These are phyloP conservation scores for Zelonia costaricensis DNA, from an alignment of 208 protist species.

Conservation along the genomic window DNA sequence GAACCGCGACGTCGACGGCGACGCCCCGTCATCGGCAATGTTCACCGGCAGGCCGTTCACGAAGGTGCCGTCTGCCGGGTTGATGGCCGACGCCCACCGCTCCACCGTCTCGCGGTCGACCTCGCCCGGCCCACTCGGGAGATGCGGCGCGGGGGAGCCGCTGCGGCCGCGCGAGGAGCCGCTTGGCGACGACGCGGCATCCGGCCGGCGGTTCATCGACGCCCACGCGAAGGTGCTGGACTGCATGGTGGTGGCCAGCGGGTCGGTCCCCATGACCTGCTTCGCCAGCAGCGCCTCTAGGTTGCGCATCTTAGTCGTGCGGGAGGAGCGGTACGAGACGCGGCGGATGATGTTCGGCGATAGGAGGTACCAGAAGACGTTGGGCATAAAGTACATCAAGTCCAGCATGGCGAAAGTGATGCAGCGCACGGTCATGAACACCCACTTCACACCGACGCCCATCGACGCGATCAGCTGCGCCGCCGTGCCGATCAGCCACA, in stretches of 20 bases:
- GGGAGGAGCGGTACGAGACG: slow-evolving; percentile 76
- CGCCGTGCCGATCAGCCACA: slow-evolving; percentile 56
- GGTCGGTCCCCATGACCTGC: not conserved
- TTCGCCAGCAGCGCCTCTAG: slow-evolving; percentile 41
- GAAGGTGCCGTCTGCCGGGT: slow-evolving; percentile 63
- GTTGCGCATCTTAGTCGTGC: slow-evolving; percentile 55
- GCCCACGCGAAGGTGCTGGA: not conserved
- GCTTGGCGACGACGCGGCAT: not conserved
- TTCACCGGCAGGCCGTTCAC: slow-evolving; percentile 48
- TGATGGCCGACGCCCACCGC: slow-evolving; percentile 40
- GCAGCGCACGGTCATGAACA: slow-evolving; percentile 69
- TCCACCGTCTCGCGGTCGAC: slow-evolving; percentile 29
- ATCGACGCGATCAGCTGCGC: slow-evolving; percentile 71
- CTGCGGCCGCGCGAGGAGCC: not conserved
- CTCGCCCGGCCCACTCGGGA: not conserved
- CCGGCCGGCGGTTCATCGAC: not conserved
- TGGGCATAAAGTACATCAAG: slow-evolving; percentile 61
- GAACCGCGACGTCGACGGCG: not conserved
- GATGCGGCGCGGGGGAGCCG: not conserved
- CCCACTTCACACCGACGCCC: slow-evolving; percentile 79
- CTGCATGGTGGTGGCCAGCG: not conserved
- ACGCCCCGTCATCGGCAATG: slow-evolving; percentile 1
- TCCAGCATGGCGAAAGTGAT: slow-evolving; percentile 62
- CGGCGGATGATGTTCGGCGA: slow-evolving; percentile 79
- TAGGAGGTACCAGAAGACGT: slow-evolving; percentile 66